phyloP scores from a whole-genome alignment of 768 basidiomycete genomes.

The Collybia sordida region DNA sequence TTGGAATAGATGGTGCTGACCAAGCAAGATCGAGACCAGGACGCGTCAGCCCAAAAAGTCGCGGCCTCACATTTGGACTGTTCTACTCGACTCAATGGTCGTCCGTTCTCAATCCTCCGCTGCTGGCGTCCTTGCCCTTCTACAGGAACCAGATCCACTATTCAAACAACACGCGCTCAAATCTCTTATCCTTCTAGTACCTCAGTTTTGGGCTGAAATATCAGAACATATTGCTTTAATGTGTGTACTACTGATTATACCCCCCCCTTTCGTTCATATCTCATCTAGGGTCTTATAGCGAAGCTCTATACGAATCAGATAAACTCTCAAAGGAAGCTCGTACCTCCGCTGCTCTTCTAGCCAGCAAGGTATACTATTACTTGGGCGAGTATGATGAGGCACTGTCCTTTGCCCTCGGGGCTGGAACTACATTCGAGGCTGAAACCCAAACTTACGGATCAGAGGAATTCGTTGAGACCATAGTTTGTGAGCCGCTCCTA shows the following conservation, averaged over 20 bases:
- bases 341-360: slow-evolving; percentile 83
- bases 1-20: slow-evolving; percentile 21
- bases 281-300: slow-evolving; percentile 50
- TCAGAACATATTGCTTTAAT: slow-evolving; percentile 90
- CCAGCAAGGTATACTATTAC: slow-evolving; percentile 99
- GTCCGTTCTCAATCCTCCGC: slow-evolving; percentile 75
- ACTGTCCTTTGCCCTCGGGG: slow-evolving; percentile 90
- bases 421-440: slow-evolving; percentile 81
- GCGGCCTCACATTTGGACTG: slow-evolving; percentile 31
- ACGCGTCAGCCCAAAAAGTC: slow-evolving; percentile 27
- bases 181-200: slow-evolving; percentile 78
- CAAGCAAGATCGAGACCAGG: slow-evolving; percentile 22
- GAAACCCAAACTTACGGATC: slow-evolving; percentile 63
- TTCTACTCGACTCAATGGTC: slow-evolving; percentile 50
- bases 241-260: slow-evolving; percentile 44
- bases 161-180: slow-evolving; percentile 92
- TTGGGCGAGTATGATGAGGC: slow-evolving; percentile 95
- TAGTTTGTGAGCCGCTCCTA: slow-evolving; percentile 70
- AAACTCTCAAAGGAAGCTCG: slow-evolving; percentile 73
- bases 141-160: slow-evolving; percentile 83
- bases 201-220: slow-evolving; percentile 98
- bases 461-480: slow-evolving; percentile 91
- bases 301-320: slow-evolving; percentile 84
- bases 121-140: slow-evolving; percentile 88
- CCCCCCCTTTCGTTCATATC: slow-evolving; percentile 8